Evolutionary conservation across 495 filamentous ascomycete genomes (phyloP).

Genomic region (Jackrogersella minutella): DNA sequence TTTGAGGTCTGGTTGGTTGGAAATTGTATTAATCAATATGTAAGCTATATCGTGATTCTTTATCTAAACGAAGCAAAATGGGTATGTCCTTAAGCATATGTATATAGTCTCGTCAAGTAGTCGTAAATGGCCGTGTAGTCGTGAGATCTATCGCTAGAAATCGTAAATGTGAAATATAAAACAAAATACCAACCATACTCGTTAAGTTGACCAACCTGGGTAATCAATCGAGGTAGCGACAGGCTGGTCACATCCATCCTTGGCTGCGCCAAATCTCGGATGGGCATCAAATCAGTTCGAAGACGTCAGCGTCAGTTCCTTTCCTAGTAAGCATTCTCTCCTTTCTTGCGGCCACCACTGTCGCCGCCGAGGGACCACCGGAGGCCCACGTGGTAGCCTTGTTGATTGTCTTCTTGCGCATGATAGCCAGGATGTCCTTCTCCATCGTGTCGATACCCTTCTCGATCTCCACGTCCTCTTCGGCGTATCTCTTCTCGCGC

Average conservation of each 20-base stretch:
- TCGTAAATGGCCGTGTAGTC: slow-evolving; percentile 34
- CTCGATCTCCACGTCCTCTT: slow-evolving; percentile 59
- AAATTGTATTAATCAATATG: slow-evolving; percentile 18
- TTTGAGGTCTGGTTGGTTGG: background rate
- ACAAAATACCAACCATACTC: background rate
- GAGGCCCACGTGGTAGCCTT: slow-evolving; percentile 58
- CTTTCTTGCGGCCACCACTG: background rate
- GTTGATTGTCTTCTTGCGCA: slow-evolving; percentile 62
- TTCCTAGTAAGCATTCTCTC: background rate
- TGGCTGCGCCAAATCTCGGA: background rate
- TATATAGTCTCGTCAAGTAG: slow-evolving; percentile 23
- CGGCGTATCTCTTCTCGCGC: slow-evolving; percentile 53
- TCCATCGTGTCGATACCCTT: slow-evolving; percentile 63
- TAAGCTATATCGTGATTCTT: slow-evolving; percentile 16
- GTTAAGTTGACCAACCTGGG: background rate
- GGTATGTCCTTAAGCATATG: background rate
- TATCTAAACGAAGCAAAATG: slow-evolving; percentile 18
- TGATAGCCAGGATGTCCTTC: slow-evolving; percentile 58
- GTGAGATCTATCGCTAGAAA: slow-evolving; percentile 21
- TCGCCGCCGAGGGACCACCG: background rate
- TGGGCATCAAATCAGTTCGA: slow-evolving; percentile 8
- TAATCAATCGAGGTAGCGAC: background rate
- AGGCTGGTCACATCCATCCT: background rate
- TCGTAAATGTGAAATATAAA: slow-evolving; percentile 18
- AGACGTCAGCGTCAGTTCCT: background rate